phyloP scores from a whole-genome alignment of 805 yeast genomes.

The Barnettozyma botsteinii region DNA sequence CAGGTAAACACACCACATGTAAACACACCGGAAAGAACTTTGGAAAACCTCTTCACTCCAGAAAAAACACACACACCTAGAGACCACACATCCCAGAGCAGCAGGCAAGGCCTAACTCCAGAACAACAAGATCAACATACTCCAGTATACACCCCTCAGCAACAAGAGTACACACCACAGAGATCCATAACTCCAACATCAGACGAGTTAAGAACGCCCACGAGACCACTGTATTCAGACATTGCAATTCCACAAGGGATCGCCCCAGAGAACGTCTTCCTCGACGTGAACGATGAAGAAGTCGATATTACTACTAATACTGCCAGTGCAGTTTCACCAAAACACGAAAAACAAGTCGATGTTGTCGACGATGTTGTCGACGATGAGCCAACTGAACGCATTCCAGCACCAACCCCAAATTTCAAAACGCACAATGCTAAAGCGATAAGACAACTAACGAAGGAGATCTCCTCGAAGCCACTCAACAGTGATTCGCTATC shows the following conservation, averaged over 20 bases:
- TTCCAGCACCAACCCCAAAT: background rate
- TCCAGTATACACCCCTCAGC: no score
- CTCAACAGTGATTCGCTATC: constrained; percentile 19
- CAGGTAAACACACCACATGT: no score
- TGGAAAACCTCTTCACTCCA: no score
- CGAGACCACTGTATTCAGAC: constrained; percentile 12
- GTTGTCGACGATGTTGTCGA: background rate
- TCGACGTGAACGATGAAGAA: background rate
- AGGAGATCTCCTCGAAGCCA: constrained; percentile 10
- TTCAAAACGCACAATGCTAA: constrained; percentile 1
- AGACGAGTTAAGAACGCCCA: background rate
- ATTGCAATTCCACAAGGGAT: constrained; percentile 25
- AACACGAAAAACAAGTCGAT: no score
- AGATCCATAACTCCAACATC: background rate
- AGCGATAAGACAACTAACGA: constrained; percentile 8
- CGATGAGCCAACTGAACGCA: background rate
- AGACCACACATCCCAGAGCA: no score
- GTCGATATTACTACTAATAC: no score
- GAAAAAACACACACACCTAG: no score
- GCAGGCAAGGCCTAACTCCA: no score
- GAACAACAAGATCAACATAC: no score
- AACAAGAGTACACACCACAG: no score
- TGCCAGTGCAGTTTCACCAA: no score
- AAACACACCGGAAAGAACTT: no score
- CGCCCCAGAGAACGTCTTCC: constrained; percentile 14